Evolutionary conservation across 2,329 filamentous ascomycete species (phyloP).

Genomic region (Trichophyton verrucosum): DNA sequence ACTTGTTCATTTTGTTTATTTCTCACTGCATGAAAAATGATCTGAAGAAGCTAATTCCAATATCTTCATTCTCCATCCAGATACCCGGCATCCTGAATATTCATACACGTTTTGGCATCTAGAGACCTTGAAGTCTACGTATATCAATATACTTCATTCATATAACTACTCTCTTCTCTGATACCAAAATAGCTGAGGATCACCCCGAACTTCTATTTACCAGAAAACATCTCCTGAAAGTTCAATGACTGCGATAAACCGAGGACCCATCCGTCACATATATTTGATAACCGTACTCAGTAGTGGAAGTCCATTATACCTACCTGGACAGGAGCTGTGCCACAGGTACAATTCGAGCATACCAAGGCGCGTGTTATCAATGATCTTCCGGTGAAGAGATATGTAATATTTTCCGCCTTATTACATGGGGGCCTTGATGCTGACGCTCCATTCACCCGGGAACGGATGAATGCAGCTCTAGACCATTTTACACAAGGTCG

Average conservation of each 20-base stretch:
- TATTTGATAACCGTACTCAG: not conserved
- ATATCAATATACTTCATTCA: not conserved
- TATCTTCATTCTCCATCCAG: not conserved
- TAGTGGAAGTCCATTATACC: not conserved
- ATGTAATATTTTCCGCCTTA: conserved; percentile 2
- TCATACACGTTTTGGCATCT: not conserved
- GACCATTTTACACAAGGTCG: conserved; percentile 24
- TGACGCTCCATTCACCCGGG: conserved; percentile 24
- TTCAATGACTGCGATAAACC: not conserved
- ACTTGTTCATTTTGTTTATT: no score
- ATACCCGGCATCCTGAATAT: not conserved
- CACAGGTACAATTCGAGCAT: not conserved
- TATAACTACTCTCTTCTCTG: not conserved
- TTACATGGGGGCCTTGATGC: conserved; percentile 41
- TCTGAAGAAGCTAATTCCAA: no score
- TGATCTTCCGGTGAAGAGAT: not conserved
- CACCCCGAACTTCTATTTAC: not conserved
- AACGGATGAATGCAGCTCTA: conserved; percentile 34
- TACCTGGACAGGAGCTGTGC: not conserved
- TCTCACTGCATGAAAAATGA: no score
- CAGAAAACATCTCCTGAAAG: not conserved
- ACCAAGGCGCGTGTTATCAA: not conserved
- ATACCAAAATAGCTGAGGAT: not conserved
- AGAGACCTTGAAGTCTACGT: not conserved
- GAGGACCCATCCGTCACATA: not conserved